These are phyloP conservation scores for Kwoniella sp. DNA, from an alignment of 768 basidiomycete genomes.

Conservation along the genomic window DNA sequence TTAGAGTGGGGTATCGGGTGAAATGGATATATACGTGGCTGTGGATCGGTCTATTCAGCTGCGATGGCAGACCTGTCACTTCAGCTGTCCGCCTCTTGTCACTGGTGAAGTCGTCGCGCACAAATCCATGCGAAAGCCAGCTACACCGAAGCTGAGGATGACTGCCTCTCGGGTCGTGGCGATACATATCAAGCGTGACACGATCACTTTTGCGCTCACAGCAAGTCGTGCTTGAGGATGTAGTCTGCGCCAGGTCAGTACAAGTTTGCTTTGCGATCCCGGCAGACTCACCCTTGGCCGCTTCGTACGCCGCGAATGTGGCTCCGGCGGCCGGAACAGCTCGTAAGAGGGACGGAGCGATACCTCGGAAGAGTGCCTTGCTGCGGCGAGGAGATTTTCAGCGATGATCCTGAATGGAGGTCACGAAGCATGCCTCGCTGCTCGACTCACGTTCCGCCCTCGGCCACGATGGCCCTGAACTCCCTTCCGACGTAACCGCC, in stretches of 20 bases:
- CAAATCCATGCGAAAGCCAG: too few species aligned
- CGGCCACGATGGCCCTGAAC: slow-evolving; percentile 61
- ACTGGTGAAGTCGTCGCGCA: too few species aligned
- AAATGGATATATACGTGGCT: too few species aligned
- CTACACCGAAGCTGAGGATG: too few species aligned
- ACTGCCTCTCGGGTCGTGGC: too few species aligned
- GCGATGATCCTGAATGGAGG: too few species aligned
- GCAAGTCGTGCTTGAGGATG: slow-evolving; percentile 35
- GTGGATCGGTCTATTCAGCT: too few species aligned
- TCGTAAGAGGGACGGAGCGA: slow-evolving; percentile 38
- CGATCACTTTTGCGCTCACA: slow-evolving; percentile 11
- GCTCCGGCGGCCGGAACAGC: slow-evolving; percentile 88
- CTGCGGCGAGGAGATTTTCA: slow-evolving; percentile 31
- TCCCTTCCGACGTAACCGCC: slow-evolving; percentile 70
- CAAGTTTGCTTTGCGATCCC: not conserved
- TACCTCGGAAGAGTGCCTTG: slow-evolving; percentile 34
- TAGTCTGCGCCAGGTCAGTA: slow-evolving; percentile 18
- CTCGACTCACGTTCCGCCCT: slow-evolving; percentile 73
- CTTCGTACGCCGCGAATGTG: slow-evolving; percentile 84
- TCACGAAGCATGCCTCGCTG: too few species aligned
- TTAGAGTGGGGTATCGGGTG: too few species aligned
- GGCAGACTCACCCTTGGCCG: slow-evolving; percentile 57
- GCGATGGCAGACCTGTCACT: too few species aligned
- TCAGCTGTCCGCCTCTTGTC: too few species aligned
- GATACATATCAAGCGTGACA: too few species aligned